phyloP scores from a whole-genome alignment of 2,329 filamentous ascomycete species.

The Neopestalotiopsis sp. region DNA sequence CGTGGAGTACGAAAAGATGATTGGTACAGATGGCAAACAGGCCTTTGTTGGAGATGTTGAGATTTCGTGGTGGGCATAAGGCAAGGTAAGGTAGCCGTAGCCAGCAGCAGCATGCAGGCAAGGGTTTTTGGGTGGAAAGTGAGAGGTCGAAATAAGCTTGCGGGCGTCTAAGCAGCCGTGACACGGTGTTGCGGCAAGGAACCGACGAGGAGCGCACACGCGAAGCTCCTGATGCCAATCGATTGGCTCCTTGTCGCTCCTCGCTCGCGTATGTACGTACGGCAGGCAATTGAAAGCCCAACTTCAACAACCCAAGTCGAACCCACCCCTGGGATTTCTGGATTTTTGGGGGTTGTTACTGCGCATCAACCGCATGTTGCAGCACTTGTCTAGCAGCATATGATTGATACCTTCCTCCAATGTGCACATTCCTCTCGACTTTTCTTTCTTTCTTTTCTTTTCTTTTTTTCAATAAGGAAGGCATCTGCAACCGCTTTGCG shows the following conservation, averaged over 20 bases:
- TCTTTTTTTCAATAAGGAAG: neutral
- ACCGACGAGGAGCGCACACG: constrained; percentile 21
- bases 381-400: constrained; percentile 2
- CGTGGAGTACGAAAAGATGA: neutral
- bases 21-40: neutral
- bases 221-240: neutral
- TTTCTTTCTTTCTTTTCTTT: neutral
- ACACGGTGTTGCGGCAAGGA: constrained; percentile 32
- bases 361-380: neutral
- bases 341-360: neutral
- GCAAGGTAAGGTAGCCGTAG: no score
- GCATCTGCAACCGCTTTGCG: neutral
- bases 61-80: neutral
- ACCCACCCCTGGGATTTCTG: neutral
- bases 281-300: neutral
- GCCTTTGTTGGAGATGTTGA: neutral
- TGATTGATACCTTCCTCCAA: neutral
- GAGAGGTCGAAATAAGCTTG: constrained; percentile 35
- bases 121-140: constrained; percentile 5
- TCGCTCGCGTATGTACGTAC: neutral
- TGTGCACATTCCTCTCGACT: neutral
- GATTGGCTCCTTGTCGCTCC: neutral
- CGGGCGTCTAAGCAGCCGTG: constrained; percentile 26
- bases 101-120: neutral
- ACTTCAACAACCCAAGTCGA: neutral